Conservation (phyloP, 768 basidiomycete genomes). For the Coprinopsis sp. region DNA sequence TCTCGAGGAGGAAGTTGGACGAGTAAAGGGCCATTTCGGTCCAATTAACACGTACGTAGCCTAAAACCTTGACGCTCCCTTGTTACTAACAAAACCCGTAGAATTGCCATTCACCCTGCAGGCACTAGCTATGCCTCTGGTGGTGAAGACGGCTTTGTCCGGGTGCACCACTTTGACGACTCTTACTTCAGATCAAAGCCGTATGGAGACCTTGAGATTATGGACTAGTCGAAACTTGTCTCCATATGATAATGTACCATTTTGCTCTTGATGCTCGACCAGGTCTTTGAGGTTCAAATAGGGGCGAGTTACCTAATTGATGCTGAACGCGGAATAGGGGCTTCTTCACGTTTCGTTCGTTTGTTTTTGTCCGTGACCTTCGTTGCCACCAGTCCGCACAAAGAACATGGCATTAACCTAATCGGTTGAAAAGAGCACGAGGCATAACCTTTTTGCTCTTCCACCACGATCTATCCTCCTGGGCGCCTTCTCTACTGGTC, state of each 20-base stretch:
- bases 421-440: too few relatives aligned
- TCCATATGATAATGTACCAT: conserved; percentile 4
- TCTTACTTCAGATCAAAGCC: conserved; percentile 89
- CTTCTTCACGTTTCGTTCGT: background rate
- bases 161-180: conserved; percentile 91
- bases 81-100: conserved; percentile 26
- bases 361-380: background rate
- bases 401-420: too few relatives aligned
- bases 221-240: conserved; percentile 31
- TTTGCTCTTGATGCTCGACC: background rate
- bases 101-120: conserved; percentile 87
- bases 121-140: conserved; percentile 91
- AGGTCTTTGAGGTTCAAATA: too few relatives aligned
- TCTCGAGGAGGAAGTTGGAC: conserved; percentile 94
- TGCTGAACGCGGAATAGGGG: background rate
- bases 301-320: background rate
- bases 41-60: conserved; percentile 87
- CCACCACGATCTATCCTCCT: too few relatives aligned
- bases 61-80: background rate
- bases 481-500: too few relatives aligned
- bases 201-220: conserved; percentile 81
- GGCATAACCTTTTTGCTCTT: too few relatives aligned
- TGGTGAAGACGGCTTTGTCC: conserved; percentile 93
- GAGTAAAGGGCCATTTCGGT: conserved; percentile 96
- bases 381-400: too few relatives aligned